phyloP scores from a whole-genome alignment of 2,329 filamentous ascomycete genomes.

The Ascochyta lentis region DNA sequence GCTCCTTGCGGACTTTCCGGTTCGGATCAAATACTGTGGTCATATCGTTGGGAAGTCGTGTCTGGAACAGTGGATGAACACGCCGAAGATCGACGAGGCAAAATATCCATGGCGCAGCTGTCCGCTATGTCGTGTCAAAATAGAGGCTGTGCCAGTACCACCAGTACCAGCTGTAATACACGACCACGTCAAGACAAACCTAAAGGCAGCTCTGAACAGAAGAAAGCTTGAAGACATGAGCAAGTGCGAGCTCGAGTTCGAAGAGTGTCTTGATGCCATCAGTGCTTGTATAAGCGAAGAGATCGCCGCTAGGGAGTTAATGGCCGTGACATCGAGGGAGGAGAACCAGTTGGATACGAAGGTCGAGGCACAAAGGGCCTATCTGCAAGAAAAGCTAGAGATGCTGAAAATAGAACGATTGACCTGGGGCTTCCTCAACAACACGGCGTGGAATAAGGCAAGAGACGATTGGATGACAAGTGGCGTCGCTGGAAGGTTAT shows the following conservation, averaged over 20 bases:
- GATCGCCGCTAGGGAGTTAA: constrained; percentile 23
- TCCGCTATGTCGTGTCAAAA: constrained; percentile 28
- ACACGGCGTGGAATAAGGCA: constrained; percentile 18
- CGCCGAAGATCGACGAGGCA: constrained; percentile 27
- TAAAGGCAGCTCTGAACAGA: constrained; percentile 6
- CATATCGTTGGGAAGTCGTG: constrained; percentile 34
- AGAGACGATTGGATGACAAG: constrained; percentile 26
- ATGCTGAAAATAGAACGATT: constrained; percentile 21
- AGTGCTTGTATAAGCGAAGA: constrained; percentile 28
- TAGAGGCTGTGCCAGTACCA: constrained; percentile 18
- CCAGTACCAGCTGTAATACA: neutral
- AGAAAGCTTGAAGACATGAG: constrained; percentile 15
- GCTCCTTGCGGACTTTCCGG: constrained; percentile 30
- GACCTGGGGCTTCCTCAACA: constrained; percentile 25
- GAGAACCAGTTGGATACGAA: neutral
- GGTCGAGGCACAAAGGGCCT: neutral
- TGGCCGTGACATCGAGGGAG: constrained; percentile 4
- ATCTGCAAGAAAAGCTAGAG: constrained; percentile 13
- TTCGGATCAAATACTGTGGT: constrained; percentile 36
- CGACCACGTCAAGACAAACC: constrained; percentile 15
- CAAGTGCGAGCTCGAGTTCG: constrained; percentile 17
- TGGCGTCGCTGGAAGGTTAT: constrained; percentile 12
- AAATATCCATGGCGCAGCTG: constrained; percentile 31
- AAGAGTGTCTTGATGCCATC: constrained; percentile 22
- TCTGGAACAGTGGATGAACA: constrained; percentile 33